Evolutionary conservation across 306 rosid genomes (phyloP).

Genomic region (Fragaria vesca): DNA sequence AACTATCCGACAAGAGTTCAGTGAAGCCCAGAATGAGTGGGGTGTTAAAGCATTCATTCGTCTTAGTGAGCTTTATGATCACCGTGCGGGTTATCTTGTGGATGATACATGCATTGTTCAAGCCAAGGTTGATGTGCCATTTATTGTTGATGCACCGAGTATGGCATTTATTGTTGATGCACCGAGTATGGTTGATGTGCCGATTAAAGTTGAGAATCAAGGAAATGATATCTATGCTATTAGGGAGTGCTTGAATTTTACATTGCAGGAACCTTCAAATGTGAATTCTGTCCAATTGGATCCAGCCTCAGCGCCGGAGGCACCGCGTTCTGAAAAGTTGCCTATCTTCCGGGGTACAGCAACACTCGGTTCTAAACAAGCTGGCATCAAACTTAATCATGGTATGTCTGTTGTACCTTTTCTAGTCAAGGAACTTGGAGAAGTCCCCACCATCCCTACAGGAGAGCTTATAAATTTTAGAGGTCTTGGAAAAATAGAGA

Average conservation of each 20-base stretch:
- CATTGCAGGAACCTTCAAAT: not conserved
- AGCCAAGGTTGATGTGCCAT: not conserved
- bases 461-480: constrained; percentile 2
- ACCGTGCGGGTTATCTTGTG: constrained; percentile 9
- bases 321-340: not conserved
- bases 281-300: not conserved
- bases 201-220: not conserved
- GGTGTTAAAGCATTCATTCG: not conserved
- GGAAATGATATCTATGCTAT: not conserved
- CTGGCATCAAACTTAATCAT: not conserved
- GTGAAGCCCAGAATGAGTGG: not conserved
- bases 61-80: constrained; percentile 2
- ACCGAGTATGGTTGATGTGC: too few relatives aligned
- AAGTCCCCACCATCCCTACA: not conserved
- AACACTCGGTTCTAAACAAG: not conserved
- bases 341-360: not conserved
- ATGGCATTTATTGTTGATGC: not conserved
- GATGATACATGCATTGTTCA: constrained; percentile 10
- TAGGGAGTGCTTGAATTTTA: not conserved
- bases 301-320: not conserved
- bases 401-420: not conserved
- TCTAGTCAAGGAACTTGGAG: not conserved
- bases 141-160: too few relatives aligned
- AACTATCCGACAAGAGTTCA: not conserved
- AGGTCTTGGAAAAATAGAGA: constrained; percentile 6